Evolutionary conservation across 352 stramenopile genomes (phyloP), one percentile per base, ranked within the genome.

Genomic region (Heterotrichella gracilis): DNA sequence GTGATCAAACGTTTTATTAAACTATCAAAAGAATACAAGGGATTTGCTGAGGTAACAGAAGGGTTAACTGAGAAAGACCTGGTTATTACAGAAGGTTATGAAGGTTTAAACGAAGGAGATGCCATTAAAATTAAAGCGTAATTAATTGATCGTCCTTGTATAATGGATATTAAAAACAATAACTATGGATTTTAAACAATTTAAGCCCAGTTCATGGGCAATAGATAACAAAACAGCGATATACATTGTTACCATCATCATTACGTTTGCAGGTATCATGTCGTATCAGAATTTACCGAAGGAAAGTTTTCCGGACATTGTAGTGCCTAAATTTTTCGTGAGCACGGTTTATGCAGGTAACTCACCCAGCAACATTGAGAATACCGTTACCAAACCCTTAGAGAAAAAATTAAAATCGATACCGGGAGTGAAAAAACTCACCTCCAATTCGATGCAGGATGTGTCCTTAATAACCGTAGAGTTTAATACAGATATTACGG

Each of bases 181-280:
- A n/a, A 17, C n/a, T 17, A n/a, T 17, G 9, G n/a, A 53, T 17
- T 17, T 53, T 17, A 53, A 53, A 53, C 9, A 53, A 53, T 53
- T 53, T 53, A 53, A 53, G n/a, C 32, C 32, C 32, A 17, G 9
- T n/a, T 17, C 9, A 9, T 53, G 32, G 32, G 32, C 32, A 9
- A 53, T 53, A 53, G 32, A 53, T n/a, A 53, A 53, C n/a, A 53
- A 53, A 53, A 53, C n/a, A n/a, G n/a, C 32, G 32, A n/a, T 53
- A n/a, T 53, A 53, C 32, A 9, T 53, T 9, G n/a, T 53, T 53
- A 53, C 32, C 32, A n/a, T 53, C 32, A 17, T 53, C n/a, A 53
- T 53, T 53, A 53, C 32, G 9, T 24, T 66, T 9, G 41, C 41
- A n/a, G 41, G 41, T 22, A 9, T 9, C 41, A 9, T 66, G 41